Percentiles rank a stretch among this genome's conserved stretches.
Evolutionary conservation across 345 rosid genomes (phyloP).

Genomic region (Rhizophora apiculata): DNA sequence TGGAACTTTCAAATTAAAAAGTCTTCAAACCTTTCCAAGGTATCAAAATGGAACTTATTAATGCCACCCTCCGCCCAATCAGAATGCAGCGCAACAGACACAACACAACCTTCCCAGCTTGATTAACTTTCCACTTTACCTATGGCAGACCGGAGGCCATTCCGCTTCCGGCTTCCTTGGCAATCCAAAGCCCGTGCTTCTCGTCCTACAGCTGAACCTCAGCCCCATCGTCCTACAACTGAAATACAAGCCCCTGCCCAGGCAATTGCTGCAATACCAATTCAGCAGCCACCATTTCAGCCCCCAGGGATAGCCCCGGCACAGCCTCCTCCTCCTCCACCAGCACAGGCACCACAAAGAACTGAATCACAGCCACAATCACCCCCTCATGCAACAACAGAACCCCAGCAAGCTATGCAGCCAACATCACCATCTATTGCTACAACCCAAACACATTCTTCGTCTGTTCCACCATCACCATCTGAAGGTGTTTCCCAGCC

Average conservation of each 20-base stretch:
- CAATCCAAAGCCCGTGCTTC: constrained; percentile 19
- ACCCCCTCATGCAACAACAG: constrained; percentile 11
- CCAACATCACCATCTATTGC: constrained; percentile 20
- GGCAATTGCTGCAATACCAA: constrained; percentile 20
- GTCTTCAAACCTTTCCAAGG: constrained; percentile 31
- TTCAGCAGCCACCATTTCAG: constrained; percentile 39
- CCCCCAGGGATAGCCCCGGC: constrained; percentile 35
- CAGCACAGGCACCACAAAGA: constrained; percentile 16
- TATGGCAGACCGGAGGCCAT: constrained; percentile 47
- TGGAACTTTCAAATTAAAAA: constrained; percentile 9
- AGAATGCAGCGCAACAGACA: neutral
- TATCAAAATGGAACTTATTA: constrained; percentile 30
- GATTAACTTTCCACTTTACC: neutral
- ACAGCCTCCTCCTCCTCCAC: constrained; percentile 17
- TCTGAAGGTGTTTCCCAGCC: constrained; percentile 18
- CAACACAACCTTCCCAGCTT: neutral
- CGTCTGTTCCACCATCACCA: constrained; percentile 27
- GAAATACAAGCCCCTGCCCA: constrained; percentile 33
- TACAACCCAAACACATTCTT: constrained; percentile 10
- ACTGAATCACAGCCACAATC: constrained; percentile 22
- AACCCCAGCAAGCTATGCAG: neutral
- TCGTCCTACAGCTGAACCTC: constrained; percentile 18
- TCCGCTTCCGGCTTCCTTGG: constrained; percentile 66
- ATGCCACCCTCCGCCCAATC: neutral
- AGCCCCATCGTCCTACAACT: constrained; percentile 27